A percentile compares a stretch with the other conserved stretches of the same genome.
These are phyloP conservation scores for Cyberlindnera japonica DNA, from an alignment of 805 yeast species.

Conservation along the genomic window DNA sequence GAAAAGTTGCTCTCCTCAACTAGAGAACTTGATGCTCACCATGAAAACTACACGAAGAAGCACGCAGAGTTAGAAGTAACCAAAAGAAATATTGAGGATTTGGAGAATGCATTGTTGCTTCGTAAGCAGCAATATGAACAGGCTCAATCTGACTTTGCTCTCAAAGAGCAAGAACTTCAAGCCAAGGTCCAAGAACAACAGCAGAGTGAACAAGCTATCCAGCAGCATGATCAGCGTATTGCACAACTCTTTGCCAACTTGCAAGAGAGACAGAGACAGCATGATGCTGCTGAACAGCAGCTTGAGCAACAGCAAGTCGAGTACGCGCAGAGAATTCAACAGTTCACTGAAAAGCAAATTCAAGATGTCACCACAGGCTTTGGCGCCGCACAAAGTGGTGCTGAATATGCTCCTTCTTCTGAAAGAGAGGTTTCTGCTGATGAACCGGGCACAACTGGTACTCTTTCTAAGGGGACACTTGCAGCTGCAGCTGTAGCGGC, in stretches of 20 bases:
- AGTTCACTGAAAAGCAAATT: constrained; percentile 37
- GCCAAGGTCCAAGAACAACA: constrained; percentile 32
- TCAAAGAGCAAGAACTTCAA: constrained; percentile 29
- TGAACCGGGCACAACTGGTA: constrained; percentile 10
- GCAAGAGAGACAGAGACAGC: constrained; percentile 33
- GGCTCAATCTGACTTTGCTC: constrained; percentile 16
- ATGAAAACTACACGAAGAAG: constrained; percentile 35
- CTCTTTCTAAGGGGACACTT: constrained; percentile 24
- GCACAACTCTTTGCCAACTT: constrained; percentile 33
- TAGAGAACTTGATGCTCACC: constrained; percentile 36
- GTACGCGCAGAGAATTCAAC: constrained; percentile 38
- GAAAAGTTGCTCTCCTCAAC: constrained; percentile 29
- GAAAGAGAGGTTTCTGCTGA: neutral
- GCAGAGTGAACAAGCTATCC: constrained; percentile 34
- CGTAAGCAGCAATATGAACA: constrained; percentile 28
- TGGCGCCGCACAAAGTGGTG: constrained; percentile 7
- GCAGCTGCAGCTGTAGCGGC: constrained; percentile 27
- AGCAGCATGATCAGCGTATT: constrained; percentile 35
- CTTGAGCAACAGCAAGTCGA: constrained; percentile 35
- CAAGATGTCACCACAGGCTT: constrained; percentile 29
- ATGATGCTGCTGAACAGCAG: constrained; percentile 39
- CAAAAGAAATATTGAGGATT: constrained; percentile 31
- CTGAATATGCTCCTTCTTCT: constrained; percentile 11
- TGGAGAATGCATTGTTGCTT: constrained; percentile 32
- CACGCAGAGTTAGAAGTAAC: constrained; percentile 32